These are phyloP conservation scores for Hordeum vulgare DNA, from an alignment of 176 grass and related monocot genomes.

Conservation along the genomic window DNA sequence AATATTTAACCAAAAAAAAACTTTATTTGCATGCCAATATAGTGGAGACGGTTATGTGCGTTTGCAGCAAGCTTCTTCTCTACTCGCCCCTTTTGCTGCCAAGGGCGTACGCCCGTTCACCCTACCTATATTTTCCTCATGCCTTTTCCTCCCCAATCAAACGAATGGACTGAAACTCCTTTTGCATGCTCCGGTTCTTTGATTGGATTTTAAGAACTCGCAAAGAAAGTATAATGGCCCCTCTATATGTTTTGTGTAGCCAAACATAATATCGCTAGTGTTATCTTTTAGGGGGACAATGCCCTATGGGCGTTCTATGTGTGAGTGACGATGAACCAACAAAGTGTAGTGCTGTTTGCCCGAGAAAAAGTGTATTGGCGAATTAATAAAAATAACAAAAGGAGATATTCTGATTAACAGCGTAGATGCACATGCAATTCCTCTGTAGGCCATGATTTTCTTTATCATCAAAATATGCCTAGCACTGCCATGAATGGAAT, in stretches of 20 bases:
- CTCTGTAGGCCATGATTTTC: neutral
- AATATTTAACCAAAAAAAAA: neutral
- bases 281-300: neutral
- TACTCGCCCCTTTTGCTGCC: neutral
- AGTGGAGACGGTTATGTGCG: slow-evolving; percentile 18
- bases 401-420: neutral
- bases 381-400: neutral
- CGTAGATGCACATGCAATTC: neutral
- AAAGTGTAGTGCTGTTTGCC: neutral
- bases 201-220: too few species aligned
- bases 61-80: slow-evolving; percentile 10
- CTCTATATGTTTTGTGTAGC: neutral
- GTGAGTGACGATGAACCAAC: neutral
- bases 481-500: neutral
- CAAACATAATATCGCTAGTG: neutral
- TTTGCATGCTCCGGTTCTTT: neutral
- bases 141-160: neutral
- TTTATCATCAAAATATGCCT: neutral
- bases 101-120: neutral
- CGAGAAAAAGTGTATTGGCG: neutral
- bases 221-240: too few species aligned
- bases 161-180: neutral
- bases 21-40: neutral
- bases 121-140: neutral
- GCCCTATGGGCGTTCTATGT: neutral